phyloP scores from a whole-genome alignment of 768 basidiomycete genomes.

The Termitomyces titanicus region DNA sequence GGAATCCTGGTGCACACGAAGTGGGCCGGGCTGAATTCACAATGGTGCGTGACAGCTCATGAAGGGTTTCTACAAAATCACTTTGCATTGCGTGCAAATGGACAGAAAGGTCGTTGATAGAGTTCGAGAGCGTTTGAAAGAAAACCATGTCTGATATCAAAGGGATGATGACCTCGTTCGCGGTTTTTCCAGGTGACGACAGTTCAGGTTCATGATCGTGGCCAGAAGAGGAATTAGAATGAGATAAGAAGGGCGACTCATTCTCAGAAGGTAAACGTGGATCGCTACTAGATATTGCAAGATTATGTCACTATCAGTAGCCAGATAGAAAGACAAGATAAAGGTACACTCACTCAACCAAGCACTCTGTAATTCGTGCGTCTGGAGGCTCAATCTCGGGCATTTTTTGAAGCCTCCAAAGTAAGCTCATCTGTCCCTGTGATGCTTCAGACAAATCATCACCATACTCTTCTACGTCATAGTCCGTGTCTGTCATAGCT shows the following conservation, averaged over 20 bases:
- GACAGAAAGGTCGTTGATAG: conserved; percentile 48
- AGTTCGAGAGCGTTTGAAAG: conserved; percentile 66
- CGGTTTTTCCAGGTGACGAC: background rate
- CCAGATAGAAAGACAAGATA: background rate
- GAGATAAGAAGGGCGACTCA: background rate
- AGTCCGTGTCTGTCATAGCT: background rate
- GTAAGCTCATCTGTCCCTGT: conserved; percentile 13
- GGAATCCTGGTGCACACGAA: conserved; percentile 32
- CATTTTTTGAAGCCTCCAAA: conserved; percentile 21
- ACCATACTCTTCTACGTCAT: conserved; percentile 10
- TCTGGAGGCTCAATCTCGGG: background rate
- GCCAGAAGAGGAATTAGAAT: background rate
- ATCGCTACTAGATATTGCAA: background rate
- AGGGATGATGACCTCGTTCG: conserved; percentile 65
- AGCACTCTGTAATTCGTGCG: conserved; percentile 5
- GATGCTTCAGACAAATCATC: background rate
- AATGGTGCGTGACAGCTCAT: conserved; percentile 34
- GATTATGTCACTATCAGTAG: background rate
- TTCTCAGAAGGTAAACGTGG: background rate
- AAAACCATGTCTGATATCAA: conserved; percentile 80
- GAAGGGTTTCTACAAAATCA: conserved; percentile 43
- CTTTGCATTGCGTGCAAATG: conserved; percentile 49
- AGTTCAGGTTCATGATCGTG: background rate
- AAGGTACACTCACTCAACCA: conserved; percentile 4
- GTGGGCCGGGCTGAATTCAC: conserved; percentile 39